Percentiles rank a stretch among this genome's conserved stretches.
Evolutionary conservation across 257 asterid species (phyloP).

Genomic region (Solanum appendiculatum): DNA sequence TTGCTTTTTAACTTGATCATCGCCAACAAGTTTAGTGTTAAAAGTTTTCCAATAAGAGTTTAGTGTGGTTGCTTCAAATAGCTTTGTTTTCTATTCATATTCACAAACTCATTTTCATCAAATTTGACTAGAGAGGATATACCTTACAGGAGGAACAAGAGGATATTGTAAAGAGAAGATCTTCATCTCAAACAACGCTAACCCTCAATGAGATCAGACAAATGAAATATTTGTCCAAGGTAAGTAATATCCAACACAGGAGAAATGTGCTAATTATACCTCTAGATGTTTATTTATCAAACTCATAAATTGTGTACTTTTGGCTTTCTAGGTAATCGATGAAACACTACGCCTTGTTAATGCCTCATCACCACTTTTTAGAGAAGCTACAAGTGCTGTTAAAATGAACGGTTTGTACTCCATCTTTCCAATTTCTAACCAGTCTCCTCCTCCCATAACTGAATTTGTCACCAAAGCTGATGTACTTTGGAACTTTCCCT

Average conservation of each 20-base stretch:
- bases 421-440: background rate
- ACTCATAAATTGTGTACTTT: background rate
- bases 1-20: background rate
- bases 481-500: background rate
- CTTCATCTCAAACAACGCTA: background rate
- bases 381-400: constrained; percentile 3
- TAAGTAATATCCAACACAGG: background rate
- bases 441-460: background rate
- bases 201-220: background rate
- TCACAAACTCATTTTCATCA: background rate
- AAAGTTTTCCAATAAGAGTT: background rate
- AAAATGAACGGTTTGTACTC: background rate
- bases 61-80: background rate
- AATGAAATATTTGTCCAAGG: constrained; percentile 10
- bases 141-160: constrained; percentile 7
- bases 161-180: constrained; percentile 3
- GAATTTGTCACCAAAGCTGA: background rate
- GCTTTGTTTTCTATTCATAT: background rate
- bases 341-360: constrained; percentile 3
- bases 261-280: background rate
- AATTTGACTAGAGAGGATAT: background rate
- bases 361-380: background rate
- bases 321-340: background rate
- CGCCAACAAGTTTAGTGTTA: background rate
- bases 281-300: background rate